A percentile compares a stretch with the other conserved stretches of the same genome.
Evolutionary conservation across 192 early-diverging fungal genomes (phyloP).

Genomic region (Podila epicladia): DNA sequence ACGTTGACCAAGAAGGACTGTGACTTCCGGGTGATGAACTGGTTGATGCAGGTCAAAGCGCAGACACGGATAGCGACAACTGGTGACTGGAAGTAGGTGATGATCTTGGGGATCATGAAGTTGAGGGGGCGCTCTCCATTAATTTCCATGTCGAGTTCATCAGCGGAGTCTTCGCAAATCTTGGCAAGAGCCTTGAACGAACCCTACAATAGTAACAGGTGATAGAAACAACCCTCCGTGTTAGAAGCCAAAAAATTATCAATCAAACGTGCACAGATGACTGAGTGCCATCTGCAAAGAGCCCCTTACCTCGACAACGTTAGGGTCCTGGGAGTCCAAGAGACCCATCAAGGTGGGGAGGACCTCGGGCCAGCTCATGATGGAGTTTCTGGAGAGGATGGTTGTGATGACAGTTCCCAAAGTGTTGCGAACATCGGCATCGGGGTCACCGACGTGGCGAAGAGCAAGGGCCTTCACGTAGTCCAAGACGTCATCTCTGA

Average conservation of each 20-base stretch:
- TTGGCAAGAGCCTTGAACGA: conserved; percentile 89
- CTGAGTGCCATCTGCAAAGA: neutral
- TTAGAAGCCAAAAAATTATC: neutral
- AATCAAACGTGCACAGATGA: too few relatives aligned
- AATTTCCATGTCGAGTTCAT: conserved; percentile 79
- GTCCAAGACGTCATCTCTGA: conserved; percentile 67
- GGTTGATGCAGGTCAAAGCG: conserved; percentile 86
- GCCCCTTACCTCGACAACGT: conserved; percentile 78
- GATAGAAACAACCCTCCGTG: conserved; percentile 4
- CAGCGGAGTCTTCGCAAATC: conserved; percentile 95
- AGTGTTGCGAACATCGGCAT: conserved; percentile 78
- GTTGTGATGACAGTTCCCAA: conserved; percentile 92
- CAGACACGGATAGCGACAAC: conserved; percentile 78
- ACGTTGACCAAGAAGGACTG: conserved; percentile 75
- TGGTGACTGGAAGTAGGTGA: conserved; percentile 84
- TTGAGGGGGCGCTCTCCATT: conserved; percentile 80
- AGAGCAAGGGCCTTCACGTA: conserved; percentile 71
- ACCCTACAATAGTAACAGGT: conserved; percentile 58
- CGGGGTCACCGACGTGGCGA: conserved; percentile 70
- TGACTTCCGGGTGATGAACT: conserved; percentile 85
- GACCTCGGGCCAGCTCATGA: conserved; percentile 86
- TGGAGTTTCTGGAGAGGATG: conserved; percentile 74
- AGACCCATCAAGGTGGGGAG: conserved; percentile 81
- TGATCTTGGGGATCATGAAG: conserved; percentile 91
- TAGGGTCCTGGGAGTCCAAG: conserved; percentile 74